phyloP scores from a whole-genome alignment of 169 alveolate genomes.

The Eimeria brunetti region DNA sequence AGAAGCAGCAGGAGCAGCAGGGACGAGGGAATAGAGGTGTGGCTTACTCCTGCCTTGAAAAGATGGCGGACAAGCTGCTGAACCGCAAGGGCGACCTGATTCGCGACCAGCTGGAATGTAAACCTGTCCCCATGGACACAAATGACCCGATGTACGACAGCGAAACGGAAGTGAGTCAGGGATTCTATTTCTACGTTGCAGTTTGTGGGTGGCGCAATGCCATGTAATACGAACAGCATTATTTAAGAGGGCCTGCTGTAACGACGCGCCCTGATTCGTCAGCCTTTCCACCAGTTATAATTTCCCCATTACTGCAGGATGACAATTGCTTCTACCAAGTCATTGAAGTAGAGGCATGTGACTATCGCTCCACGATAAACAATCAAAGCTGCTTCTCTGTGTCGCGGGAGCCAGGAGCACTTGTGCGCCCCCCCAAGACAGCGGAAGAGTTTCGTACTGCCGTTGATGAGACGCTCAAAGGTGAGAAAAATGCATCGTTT shows the following conservation, averaged over 20 bases:
- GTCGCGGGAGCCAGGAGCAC: slow-evolving; percentile 29
- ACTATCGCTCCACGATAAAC: slow-evolving; percentile 69
- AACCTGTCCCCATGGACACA: slow-evolving; percentile 57
- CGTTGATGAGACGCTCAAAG: slow-evolving; percentile 58
- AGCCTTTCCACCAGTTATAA: background rate
- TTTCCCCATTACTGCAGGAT: slow-evolving; percentile 28
- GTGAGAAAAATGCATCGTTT: background rate
- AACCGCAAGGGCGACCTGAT: slow-evolving; percentile 46
- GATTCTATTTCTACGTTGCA: background rate
- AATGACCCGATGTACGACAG: slow-evolving; percentile 67
- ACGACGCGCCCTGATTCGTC: background rate
- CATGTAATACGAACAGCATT: background rate
- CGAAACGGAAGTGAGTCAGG: slow-evolving; percentile 42
- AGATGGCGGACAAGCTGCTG: slow-evolving; percentile 68
- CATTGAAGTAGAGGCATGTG: slow-evolving; percentile 70
- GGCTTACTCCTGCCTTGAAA: background rate
- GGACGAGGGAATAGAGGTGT: background rate
- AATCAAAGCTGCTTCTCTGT: slow-evolving; percentile 68
- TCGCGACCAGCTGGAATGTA: slow-evolving; percentile 63
- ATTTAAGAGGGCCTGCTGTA: background rate
- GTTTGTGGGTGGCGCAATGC: no score
- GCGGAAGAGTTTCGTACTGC: slow-evolving; percentile 56
- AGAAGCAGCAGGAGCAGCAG: slow-evolving; percentile 15
- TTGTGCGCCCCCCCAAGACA: slow-evolving; percentile 29
- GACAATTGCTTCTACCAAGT: slow-evolving; percentile 77